A percentile compares a stretch with the other conserved stretches of the same genome.
Conservation (phyloP, 176 grass and related monocot genomes). For the Aegilops longissima region DNA sequence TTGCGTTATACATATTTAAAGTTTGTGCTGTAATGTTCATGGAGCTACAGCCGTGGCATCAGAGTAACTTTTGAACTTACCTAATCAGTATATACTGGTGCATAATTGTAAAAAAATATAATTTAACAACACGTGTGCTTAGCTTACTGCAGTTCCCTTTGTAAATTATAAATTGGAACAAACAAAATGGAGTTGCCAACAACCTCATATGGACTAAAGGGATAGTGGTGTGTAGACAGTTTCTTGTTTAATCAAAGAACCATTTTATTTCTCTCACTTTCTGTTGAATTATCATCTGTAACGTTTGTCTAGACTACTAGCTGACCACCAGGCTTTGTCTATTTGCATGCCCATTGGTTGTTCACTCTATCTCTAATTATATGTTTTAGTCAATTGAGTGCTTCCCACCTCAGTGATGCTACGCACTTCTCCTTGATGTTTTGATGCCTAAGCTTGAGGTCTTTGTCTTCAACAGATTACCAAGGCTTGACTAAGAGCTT, state of each 20-base stretch:
- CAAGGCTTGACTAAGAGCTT: constrained; percentile 92
- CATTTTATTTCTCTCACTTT: constrained; percentile 2
- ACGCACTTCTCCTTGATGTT: neutral
- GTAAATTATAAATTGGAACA: neutral
- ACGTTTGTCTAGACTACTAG: neutral
- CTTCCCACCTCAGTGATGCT: constrained; percentile 12
- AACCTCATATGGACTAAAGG: neutral
- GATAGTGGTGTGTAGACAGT: neutral
- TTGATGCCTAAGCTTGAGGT: constrained; percentile 1
- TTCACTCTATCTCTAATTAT: neutral
- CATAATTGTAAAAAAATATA: neutral
- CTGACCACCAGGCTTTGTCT: neutral
- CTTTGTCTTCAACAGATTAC: constrained; percentile 62
- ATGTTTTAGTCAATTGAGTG: neutral
- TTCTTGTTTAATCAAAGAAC: constrained; percentile 17
- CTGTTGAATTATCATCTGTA: neutral
- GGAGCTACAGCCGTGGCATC: neutral
- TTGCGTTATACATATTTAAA: neutral
- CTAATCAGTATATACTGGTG: neutral
- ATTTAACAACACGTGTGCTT: neutral
- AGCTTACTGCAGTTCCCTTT: neutral
- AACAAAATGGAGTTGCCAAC: neutral
- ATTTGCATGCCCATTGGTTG: neutral
- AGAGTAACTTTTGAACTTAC: neutral
- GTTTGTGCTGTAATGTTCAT: neutral